phyloP scores from a whole-genome alignment of 1,139 yeast genomes.

The Hemisphaericaspora xylofermentans region DNA sequence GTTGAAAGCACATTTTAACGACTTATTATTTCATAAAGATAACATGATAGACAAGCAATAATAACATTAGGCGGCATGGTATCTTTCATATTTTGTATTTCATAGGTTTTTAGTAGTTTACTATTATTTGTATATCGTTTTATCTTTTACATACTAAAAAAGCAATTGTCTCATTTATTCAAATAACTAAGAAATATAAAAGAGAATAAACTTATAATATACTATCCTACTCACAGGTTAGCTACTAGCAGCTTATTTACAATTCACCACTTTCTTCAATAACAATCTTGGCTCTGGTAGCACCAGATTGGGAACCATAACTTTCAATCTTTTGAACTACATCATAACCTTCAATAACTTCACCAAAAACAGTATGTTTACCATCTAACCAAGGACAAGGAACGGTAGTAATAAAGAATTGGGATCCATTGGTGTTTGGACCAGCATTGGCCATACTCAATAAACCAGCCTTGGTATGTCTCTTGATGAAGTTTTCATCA shows the following conservation, averaged over 20 bases:
- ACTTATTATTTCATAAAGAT: neutral
- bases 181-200: too few species aligned
- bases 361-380: slow-evolving; percentile 43
- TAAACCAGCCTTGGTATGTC: slow-evolving; percentile 37
- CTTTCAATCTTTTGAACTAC: slow-evolving; percentile 39
- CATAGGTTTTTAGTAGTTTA: neutral
- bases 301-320: slow-evolving; percentile 33
- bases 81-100: slow-evolving; percentile 2
- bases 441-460: slow-evolving; percentile 47
- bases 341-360: slow-evolving; percentile 40
- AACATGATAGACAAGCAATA: neutral
- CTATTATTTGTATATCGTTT: too few species aligned
- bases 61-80: too few species aligned
- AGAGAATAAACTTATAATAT: neutral
- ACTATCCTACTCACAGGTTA: slow-evolving; percentile 1
- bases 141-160: too few species aligned
- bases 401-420: slow-evolving; percentile 44
- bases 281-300: slow-evolving; percentile 28
- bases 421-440: slow-evolving; percentile 44
- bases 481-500: slow-evolving; percentile 38
- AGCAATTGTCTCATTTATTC: too few species aligned
- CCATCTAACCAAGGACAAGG: slow-evolving; percentile 47
- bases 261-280: slow-evolving; percentile 42
- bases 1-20: neutral
- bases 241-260: slow-evolving; percentile 1